Percentiles rank a stretch among this genome's conserved stretches.
Conservation (phyloP, 1,139 yeast species). For the Kodamaea sp. region DNA sequence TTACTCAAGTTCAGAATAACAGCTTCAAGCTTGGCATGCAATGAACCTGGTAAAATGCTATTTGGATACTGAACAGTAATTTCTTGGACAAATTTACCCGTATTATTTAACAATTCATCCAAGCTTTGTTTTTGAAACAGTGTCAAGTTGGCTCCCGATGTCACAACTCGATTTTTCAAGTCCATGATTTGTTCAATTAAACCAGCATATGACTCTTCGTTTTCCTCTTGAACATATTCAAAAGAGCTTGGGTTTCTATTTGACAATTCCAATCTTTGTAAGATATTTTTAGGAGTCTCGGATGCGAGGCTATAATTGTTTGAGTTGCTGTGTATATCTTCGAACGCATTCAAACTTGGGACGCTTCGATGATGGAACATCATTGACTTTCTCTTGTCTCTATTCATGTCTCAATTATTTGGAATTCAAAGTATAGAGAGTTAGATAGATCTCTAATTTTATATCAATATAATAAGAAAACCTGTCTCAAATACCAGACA, state of each 20-base stretch:
- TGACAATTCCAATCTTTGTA: too few relatives aligned
- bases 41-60: slow-evolving; percentile 8
- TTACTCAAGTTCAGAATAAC: slow-evolving; percentile 4
- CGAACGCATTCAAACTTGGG: too few relatives aligned
- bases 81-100: slow-evolving; percentile 11
- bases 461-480: too few relatives aligned
- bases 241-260: too few relatives aligned
- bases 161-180: slow-evolving; percentile 6
- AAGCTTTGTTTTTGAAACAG: slow-evolving; percentile 12
- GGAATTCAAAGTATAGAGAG: too few relatives aligned
- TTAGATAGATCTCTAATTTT: too few relatives aligned
- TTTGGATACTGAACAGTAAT: slow-evolving; percentile 11
- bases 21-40: slow-evolving; percentile 7
- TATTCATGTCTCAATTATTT: neutral
- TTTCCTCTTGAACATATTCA: neutral
- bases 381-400: slow-evolving; percentile 4
- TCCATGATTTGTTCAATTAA: slow-evolving; percentile 2
- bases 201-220: slow-evolving; percentile 4
- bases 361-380: neutral
- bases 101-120: slow-evolving; percentile 10
- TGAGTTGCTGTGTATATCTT: too few relatives aligned
- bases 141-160: slow-evolving; percentile 7
- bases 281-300: too few relatives aligned
- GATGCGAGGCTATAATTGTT: too few relatives aligned
- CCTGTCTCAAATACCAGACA: too few relatives aligned